A percentile compares a stretch with the other conserved stretches of the same genome.
phyloP scores from a whole-genome alignment of 2,329 filamentous ascomycete genomes.

The Tolypocladium endophyticum region DNA sequence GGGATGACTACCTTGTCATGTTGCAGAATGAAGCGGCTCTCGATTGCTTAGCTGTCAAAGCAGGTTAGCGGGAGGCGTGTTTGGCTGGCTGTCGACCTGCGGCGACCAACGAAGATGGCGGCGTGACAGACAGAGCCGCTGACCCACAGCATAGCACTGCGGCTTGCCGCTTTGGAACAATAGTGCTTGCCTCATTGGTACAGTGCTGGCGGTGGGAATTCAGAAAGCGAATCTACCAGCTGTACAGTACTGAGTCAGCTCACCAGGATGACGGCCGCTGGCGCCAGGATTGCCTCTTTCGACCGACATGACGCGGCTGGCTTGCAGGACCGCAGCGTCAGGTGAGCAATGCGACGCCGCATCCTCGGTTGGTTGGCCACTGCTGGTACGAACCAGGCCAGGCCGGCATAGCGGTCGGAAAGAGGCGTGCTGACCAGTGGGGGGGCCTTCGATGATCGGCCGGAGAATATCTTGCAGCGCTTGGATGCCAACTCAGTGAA shows the following conservation, averaged over 20 bases:
- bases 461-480: neutral
- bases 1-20: neutral
- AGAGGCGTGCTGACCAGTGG: neutral
- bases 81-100: neutral
- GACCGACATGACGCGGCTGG: neutral
- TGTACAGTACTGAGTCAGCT: neutral
- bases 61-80: neutral
- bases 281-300: neutral
- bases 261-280: neutral
- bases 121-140: neutral
- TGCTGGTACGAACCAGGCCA: neutral
- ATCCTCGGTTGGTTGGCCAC: neutral
- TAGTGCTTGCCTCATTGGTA: neutral
- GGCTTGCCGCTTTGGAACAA: neutral
- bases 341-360: slow-evolving; percentile 6
- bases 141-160: neutral
- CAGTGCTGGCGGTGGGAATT: neutral
- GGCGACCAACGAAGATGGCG: neutral
- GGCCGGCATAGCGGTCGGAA: neutral
- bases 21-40: neutral
- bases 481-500: neutral
- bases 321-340: slow-evolving; percentile 8
- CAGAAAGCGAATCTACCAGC: neutral
- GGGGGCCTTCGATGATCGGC: neutral
- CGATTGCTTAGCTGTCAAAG: neutral